Base-by-base conservation (phyloP, 139 green algal genomes). In the Chloropicon primus region DNA sequence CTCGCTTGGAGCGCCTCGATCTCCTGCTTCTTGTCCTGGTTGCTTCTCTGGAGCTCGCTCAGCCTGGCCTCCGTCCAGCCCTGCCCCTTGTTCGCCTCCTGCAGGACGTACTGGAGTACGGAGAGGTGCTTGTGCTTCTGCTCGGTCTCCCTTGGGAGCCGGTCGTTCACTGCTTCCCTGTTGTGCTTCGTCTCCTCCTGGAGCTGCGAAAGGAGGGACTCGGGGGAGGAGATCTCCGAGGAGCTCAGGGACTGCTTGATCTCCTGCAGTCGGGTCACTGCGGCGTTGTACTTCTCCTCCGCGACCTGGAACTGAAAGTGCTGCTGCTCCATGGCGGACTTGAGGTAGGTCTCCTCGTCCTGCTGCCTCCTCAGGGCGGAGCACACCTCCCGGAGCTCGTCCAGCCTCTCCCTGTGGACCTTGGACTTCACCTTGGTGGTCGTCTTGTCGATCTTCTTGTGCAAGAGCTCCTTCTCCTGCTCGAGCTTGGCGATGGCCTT, bases 81-180 rank as follows among this genome's bases (percentile, higher is more conserved):
- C 41, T 62, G 10, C 10, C 17, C 17, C 41, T 62, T 10, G 23
- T 62, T 71, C 2, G 41, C 25, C 17, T 80, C 76, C 22, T 75
- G 28, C 2, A 80, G 54, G 53, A 80, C 76, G 54, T 22, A 22
- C 53, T 80, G 53, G 24, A 80, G 2, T 21, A 71, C 23, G 53
- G 73, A 25, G 53, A 76, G 25, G 22, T 41, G 54, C 25, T 53
- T 54, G 25, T 27, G 54, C 54, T 75, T 75, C 21, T 3, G 22
- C 53, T 28, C 76, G 2, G 73, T 53, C 54, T 80, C 78, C 72
- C 62, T 81, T 2, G 78, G 78, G 10, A 81, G 78, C 73, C 54
- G 72, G 24, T 81, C 78, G n/a, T 24, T 24, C n/a, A 53, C 78
- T 2, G 2, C n/a, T 3, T 81, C 79, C 24, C 78, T 74, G 24